Percentiles rank a stretch among this genome's conserved stretches.
Evolutionary conservation across 176 grass and related monocot genomes (phyloP).

Genomic region (Paspalum notatum): DNA sequence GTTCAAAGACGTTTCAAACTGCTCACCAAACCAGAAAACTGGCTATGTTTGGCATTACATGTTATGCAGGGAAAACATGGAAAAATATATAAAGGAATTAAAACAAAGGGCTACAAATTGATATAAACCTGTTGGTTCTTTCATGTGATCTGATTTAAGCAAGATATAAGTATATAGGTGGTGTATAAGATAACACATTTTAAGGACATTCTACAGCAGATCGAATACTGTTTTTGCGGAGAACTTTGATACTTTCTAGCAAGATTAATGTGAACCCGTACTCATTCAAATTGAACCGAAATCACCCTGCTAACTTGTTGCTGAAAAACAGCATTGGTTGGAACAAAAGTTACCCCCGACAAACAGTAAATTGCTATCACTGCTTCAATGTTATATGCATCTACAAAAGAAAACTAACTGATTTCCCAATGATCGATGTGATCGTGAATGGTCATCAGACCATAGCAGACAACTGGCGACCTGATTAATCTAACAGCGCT

Average conservation of each 20-base stretch:
- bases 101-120: neutral
- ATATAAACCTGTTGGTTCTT: neutral
- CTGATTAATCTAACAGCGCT: neutral
- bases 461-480: too few relatives aligned
- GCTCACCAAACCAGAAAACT: neutral
- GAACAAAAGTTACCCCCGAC: too few relatives aligned
- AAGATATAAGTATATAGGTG: neutral
- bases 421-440: too few relatives aligned
- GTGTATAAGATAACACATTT: neutral
- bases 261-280: neutral
- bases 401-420: neutral
- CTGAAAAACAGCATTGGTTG: too few relatives aligned
- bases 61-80: neutral
- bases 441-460: too few relatives aligned
- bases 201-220: neutral
- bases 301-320: too few relatives aligned
- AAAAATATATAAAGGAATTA: neutral
- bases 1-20: neutral
- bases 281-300: conserved; percentile 6
- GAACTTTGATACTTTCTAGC: neutral
- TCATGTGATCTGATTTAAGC: neutral
- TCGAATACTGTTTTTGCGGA: neutral
- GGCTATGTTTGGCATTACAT: neutral
- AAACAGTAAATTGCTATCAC: neutral
- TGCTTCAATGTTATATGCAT: neutral